Evolutionary conservation across 148 eudicot species (phyloP), one percentile per base, ranked within the genome.

Genomic region (Rhododendron henanense): DNA sequence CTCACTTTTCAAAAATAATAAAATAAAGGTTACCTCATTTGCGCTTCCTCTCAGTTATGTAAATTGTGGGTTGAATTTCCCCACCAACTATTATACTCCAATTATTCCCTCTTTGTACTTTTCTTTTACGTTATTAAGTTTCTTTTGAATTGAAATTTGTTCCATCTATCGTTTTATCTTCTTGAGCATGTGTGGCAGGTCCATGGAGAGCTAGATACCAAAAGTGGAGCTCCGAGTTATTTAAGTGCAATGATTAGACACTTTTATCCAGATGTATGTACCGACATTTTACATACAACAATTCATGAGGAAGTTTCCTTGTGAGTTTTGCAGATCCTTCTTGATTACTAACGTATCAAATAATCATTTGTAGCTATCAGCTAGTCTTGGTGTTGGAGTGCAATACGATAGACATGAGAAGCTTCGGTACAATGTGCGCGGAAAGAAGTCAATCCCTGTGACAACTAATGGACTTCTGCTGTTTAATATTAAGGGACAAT

Each of bases 151-250:
- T 57, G 37, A 44, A 82, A 61, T 57, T 55, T 50, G 63, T 28
- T 84, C 76, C 57, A 25, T 11, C 14, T 5, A 23, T 44, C 16
- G n/a, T 55, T 77, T 25, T 16, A 50, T 28, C 15, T 23, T 48
- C 44, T 10, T 45, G 14, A 50, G 51, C 71, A 14, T 79, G 37
- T 37, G 51, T 81, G 47, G 67, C 90, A 96, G 99, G 89, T 92
- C 88, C 91, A 90, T 81, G 99, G 94, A 81, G 99, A 95, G 92
- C 93, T 97, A 59, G 98, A 97, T 89, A 95, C 99, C 3, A 89
- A 82, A 85, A 59, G 84, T 83, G 99, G 99, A 81, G 93, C 90
- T 85, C 95, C 93, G 14, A 90, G 92, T 85, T 89, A 82, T 84
- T 78, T 93, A 14, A 81, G 91, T 81, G 93, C 92, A 41, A 88